A percentile compares a stretch with the other conserved stretches of the same genome.
phyloP scores from a whole-genome alignment of 768 basidiomycete species.

The Strobilomyces echinocephalus region DNA sequence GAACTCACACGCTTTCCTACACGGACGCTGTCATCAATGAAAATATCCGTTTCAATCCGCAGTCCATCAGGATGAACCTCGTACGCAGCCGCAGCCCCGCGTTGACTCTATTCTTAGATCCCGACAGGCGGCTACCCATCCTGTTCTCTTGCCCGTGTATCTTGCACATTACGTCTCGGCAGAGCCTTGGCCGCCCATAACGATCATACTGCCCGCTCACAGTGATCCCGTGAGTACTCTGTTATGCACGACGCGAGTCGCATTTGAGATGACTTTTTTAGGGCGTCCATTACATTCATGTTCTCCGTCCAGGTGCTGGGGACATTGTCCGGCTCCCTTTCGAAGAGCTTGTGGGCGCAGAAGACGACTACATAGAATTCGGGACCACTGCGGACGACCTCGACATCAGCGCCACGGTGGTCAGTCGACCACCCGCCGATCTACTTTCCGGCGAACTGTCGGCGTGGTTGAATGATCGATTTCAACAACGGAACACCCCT shows the following conservation, averaged over 20 bases:
- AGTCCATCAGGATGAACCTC: slow-evolving; percentile 41
- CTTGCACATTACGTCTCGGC: slow-evolving; percentile 45
- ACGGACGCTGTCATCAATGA: slow-evolving; percentile 35
- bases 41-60: slow-evolving; percentile 39
- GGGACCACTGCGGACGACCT: slow-evolving; percentile 11
- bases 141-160: slow-evolving; percentile 62
- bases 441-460: slow-evolving; percentile 34
- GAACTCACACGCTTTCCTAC: slow-evolving; percentile 32
- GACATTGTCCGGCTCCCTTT: slow-evolving; percentile 20
- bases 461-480: slow-evolving; percentile 28
- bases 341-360: slow-evolving; percentile 17
- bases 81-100: slow-evolving; percentile 30
- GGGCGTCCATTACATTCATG: slow-evolving; percentile 27
- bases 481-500: slow-evolving; percentile 18
- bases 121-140: slow-evolving; percentile 52
- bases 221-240: slow-evolving; percentile 20
- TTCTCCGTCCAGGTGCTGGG: slow-evolving; percentile 17
- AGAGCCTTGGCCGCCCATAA: slow-evolving; percentile 26
- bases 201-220: slow-evolving; percentile 28
- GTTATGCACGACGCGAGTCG: not conserved
- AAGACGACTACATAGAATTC: slow-evolving; percentile 22
- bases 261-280: slow-evolving; percentile 3
- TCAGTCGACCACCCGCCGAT: slow-evolving; percentile 20
- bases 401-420: slow-evolving; percentile 14
- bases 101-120: slow-evolving; percentile 6